Evolutionary conservation across 2,329 filamentous ascomycete genomes (phyloP).

Genomic region (Amauroascus verrucosus): DNA sequence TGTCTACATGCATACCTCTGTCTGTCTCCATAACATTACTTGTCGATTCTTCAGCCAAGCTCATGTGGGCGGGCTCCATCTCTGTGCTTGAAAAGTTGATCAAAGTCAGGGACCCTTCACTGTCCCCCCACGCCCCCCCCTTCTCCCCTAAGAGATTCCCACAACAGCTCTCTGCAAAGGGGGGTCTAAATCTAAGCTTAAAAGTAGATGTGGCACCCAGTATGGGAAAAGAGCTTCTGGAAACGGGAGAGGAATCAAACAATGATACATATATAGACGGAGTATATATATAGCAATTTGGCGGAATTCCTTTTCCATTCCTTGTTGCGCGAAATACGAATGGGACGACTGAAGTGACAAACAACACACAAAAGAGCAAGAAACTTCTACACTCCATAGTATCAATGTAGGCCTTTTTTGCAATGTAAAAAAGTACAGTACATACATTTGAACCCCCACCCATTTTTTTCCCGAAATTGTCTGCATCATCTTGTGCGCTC

Average conservation of each 20-base stretch:
- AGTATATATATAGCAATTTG: background rate
- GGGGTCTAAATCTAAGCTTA: background rate
- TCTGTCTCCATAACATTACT: background rate
- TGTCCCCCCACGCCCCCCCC: background rate
- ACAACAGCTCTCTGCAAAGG: background rate
- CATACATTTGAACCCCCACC: no score
- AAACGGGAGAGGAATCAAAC: no score
- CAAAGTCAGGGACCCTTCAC: background rate
- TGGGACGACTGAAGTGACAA: no score
- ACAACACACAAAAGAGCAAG: no score
- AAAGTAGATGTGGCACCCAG: background rate
- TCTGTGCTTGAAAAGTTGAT: background rate
- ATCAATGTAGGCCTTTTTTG: no score
- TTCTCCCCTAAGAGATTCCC: background rate
- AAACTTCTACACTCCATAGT: no score
- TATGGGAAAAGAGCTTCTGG: background rate
- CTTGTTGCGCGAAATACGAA: no score
- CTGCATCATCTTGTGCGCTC: no score
- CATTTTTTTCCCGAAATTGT: no score
- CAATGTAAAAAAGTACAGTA: no score
- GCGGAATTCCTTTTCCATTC: no score
- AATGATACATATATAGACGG: no score
- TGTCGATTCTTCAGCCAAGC: background rate
- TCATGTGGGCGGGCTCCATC: background rate
- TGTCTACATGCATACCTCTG: background rate